A percentile compares a stretch with the other conserved stretches of the same genome.
Conservation (phyloP, 2,329 filamentous ascomycete species). For the Zymoseptoria brevis region DNA sequence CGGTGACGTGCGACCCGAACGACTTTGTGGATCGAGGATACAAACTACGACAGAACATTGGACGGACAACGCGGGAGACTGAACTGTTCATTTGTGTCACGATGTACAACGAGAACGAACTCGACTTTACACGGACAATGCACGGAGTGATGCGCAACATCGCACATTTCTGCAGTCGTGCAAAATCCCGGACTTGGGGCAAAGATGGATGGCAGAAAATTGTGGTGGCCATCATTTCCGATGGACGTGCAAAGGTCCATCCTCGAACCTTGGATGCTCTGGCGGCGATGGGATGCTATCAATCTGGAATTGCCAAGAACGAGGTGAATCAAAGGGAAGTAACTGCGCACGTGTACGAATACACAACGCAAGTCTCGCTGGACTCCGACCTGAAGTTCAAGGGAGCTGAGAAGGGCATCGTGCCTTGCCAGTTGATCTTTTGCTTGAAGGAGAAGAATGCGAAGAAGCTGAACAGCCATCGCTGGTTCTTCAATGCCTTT, state of each 20-base stretch:
- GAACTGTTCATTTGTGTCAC: constrained; percentile 95
- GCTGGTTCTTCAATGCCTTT: constrained; percentile 99
- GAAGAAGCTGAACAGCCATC: constrained; percentile 96
- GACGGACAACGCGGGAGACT: constrained; percentile 74
- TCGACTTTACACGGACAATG: constrained; percentile 95
- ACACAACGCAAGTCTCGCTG: constrained; percentile 94
- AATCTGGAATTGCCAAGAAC: constrained; percentile 98
- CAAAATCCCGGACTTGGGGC: constrained; percentile 91
- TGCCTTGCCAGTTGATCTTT: constrained; percentile 96
- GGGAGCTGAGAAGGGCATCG: constrained; percentile 96
- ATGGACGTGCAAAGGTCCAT: constrained; percentile 89
- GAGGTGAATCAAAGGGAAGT: constrained; percentile 93
- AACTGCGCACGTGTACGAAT: constrained; percentile 95
- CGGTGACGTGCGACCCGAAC: constrained; percentile 95
- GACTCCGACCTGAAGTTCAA: constrained; percentile 97
- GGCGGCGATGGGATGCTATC: constrained; percentile 95
- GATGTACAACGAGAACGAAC: constrained; percentile 99
- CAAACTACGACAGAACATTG: constrained; percentile 85
- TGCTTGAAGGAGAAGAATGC: constrained; percentile 96
- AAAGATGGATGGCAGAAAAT: constrained; percentile 99
- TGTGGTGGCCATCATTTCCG: constrained; percentile 91
- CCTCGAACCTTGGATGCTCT: constrained; percentile 87
- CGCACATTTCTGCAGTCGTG: constrained; percentile 86
- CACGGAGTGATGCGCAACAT: constrained; percentile 98
- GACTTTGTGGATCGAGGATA: constrained; percentile 85